These are phyloP conservation scores for Metarhizium rileyi DNA, from an alignment of 2,329 filamentous ascomycete genomes.

Conservation along the genomic window DNA sequence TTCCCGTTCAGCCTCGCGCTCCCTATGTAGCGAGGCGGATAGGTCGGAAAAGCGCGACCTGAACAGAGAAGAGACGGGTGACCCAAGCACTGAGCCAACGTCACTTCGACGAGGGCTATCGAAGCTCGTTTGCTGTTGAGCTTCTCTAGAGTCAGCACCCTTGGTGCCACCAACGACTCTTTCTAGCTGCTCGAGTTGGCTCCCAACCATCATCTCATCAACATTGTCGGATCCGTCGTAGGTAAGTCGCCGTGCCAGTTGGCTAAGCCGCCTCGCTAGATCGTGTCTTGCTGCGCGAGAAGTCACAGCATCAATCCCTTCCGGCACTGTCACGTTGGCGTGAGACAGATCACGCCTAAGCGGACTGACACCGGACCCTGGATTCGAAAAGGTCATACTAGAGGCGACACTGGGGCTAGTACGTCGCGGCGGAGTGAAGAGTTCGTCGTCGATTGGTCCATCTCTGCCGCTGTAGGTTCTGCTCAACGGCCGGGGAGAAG, in stretches of 20 bases:
- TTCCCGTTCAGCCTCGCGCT: constrained; percentile 17
- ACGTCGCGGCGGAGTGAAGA: constrained; percentile 18
- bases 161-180: constrained; percentile 14
- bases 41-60: constrained; percentile 31
- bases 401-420: constrained; percentile 25
- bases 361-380: constrained; percentile 18
- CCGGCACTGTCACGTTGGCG: constrained; percentile 5
- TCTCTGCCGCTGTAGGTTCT: constrained; percentile 6
- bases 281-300: constrained; percentile 28
- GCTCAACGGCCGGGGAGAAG: constrained; percentile 3
- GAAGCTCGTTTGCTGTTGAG: constrained; percentile 13
- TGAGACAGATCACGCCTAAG: constrained; percentile 18
- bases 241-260: constrained; percentile 29
- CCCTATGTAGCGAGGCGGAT: constrained; percentile 24
- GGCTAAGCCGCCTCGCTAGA: constrained; percentile 31
- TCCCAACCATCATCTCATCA: constrained; percentile 26
- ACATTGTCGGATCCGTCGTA: constrained; percentile 21
- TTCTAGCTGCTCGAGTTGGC: constrained; percentile 29
- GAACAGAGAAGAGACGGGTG: constrained; percentile 26
- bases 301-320: constrained; percentile 7
- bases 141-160: constrained; percentile 9
- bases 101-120: constrained; percentile 19
- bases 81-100: constrained; percentile 21
- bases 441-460: background rate
- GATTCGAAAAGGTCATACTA: constrained; percentile 21